A percentile compares a stretch with the other conserved stretches of the same genome.
Evolutionary conservation across 352 stramenopile species (phyloP).

Genomic region (Phytophthora citricola): DNA sequence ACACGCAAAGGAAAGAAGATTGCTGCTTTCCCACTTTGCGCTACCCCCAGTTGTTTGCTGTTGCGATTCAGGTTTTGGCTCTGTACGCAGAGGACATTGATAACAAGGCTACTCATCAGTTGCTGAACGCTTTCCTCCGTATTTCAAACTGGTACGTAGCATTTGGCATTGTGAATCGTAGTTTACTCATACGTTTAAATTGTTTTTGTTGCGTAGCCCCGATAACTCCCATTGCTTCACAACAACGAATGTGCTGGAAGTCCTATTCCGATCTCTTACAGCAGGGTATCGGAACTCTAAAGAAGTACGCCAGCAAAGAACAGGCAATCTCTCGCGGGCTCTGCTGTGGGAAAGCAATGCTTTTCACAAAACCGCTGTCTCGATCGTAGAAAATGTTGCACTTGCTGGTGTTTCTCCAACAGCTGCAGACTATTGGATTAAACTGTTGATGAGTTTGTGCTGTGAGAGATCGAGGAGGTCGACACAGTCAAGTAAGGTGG

Average conservation of each 20-base stretch:
- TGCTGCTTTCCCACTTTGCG: slow-evolving; percentile 8
- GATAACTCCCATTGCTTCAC: slow-evolving; percentile 33
- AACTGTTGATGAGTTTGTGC: slow-evolving; percentile 28
- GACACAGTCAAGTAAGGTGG: slow-evolving; percentile 4
- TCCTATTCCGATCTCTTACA: slow-evolving; percentile 45
- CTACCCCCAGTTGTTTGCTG: slow-evolving; percentile 29
- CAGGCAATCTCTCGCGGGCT: slow-evolving; percentile 21
- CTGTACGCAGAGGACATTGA: slow-evolving; percentile 23
- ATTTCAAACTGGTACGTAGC: slow-evolving; percentile 35
- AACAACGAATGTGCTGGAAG: slow-evolving; percentile 23
- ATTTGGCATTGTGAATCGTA: neutral
- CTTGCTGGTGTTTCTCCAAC: slow-evolving; percentile 27
- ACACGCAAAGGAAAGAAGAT: slow-evolving; percentile 1
- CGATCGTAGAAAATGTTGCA: slow-evolving; percentile 33
- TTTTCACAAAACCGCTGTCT: slow-evolving; percentile 22
- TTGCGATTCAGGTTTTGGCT: slow-evolving; percentile 43
- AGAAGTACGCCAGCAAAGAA: neutral
- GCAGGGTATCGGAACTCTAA: neutral
- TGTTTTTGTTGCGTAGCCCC: slow-evolving; percentile 25
- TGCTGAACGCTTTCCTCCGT: slow-evolving; percentile 20
- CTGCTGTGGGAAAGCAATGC: slow-evolving; percentile 39
- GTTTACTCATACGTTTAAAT: slow-evolving; percentile 1
- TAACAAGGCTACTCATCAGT: slow-evolving; percentile 3
- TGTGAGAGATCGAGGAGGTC: slow-evolving; percentile 15
- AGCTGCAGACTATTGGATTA: slow-evolving; percentile 35